Conservation (phyloP, 208 protist species). For the Entamoeba dispar region DNA sequence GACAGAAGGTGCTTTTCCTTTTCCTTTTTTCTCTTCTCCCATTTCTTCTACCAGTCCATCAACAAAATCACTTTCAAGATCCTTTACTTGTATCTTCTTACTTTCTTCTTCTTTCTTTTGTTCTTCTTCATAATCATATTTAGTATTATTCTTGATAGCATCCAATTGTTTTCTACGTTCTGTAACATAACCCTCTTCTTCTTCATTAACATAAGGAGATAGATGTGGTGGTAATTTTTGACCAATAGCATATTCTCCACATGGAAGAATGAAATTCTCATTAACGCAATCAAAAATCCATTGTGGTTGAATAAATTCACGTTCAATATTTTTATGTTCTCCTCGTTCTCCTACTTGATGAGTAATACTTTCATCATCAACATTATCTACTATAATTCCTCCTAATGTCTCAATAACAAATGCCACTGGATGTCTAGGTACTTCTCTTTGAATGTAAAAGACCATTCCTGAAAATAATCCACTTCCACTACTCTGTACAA, state of each 20-base stretch:
- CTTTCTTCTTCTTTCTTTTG: neutral
- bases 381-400: neutral
- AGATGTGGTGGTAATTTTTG: constrained; percentile 11
- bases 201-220: constrained; percentile 7
- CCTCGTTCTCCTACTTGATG: neutral
- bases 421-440: neutral
- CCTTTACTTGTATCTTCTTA: neutral
- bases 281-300: constrained; percentile 31
- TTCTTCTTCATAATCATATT: neutral
- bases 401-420: neutral
- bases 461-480: neutral
- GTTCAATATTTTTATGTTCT: neutral
- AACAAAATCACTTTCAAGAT: neutral
- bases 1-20: neutral
- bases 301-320: constrained; percentile 25
- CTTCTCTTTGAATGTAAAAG: neutral
- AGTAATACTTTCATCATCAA: neutral
- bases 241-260: neutral
- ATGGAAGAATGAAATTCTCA: neutral
- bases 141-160: neutral
- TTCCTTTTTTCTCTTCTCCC: neutral
- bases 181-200: constrained; percentile 1
- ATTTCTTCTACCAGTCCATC: neutral
- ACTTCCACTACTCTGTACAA: neutral
- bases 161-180: constrained; percentile 10